Conservation (phyloP, 2,329 filamentous ascomycete species). For the Penicillium janthinellum region DNA sequence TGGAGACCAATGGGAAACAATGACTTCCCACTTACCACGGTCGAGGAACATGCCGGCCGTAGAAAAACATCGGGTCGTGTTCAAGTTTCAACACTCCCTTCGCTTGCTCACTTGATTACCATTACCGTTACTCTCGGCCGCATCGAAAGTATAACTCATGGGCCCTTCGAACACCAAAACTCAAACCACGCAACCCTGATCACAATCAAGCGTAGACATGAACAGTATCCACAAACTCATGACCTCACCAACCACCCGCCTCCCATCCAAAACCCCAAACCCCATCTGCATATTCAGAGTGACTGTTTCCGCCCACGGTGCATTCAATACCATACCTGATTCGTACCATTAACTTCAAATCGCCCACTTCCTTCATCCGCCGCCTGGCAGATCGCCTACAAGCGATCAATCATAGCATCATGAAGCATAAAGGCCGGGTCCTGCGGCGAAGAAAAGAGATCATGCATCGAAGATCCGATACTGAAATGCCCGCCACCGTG, state of each 20-base stretch:
- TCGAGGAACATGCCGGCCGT: neutral
- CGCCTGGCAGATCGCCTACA: slow-evolving; percentile 52
- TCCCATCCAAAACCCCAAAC: slow-evolving; percentile 20
- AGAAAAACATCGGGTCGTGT: neutral
- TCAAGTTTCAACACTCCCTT: neutral
- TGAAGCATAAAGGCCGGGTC: slow-evolving; percentile 53
- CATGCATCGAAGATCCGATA: slow-evolving; percentile 47
- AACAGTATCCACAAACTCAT: slow-evolving; percentile 26
- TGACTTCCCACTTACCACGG: neutral
- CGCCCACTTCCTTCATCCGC: slow-evolving; percentile 14
- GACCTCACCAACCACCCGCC: slow-evolving; percentile 18
- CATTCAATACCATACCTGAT: slow-evolving; percentile 19
- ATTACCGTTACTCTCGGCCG: neutral
- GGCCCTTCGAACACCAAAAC: neutral
- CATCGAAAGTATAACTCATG: neutral
- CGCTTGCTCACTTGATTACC: neutral
- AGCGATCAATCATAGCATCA: slow-evolving; percentile 50
- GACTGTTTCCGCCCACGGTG: slow-evolving; percentile 14
- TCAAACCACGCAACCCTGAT: neutral
- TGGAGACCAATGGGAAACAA: neutral
- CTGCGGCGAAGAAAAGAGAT: slow-evolving; percentile 48
- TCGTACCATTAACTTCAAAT: slow-evolving; percentile 24
- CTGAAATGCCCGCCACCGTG: slow-evolving; percentile 52
- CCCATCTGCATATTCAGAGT: slow-evolving; percentile 23
- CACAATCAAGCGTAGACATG: slow-evolving; percentile 15